Evolutionary conservation across 1,139 yeast species (phyloP).

Genomic region (Hemisphaericaspora lyxosophila): DNA sequence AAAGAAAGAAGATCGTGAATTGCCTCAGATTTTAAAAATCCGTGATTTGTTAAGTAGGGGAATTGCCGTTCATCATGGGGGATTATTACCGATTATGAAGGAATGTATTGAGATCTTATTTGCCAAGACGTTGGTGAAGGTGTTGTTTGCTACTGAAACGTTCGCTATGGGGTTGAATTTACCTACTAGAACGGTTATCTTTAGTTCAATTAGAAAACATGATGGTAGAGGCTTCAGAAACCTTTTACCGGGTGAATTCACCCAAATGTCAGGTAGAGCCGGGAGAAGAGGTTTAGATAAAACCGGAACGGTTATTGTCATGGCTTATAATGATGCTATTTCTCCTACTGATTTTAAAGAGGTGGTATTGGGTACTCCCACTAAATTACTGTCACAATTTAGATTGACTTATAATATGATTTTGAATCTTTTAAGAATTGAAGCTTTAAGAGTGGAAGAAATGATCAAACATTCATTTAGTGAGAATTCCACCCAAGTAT

Average conservation of each 20-base stretch:
- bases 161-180: conserved; percentile 97
- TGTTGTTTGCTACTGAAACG: conserved; percentile 94
- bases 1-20: conserved; percentile 86
- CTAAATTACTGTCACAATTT: conserved; percentile 87
- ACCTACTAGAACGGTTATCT: conserved; percentile 96
- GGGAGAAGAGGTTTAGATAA: conserved; percentile 96
- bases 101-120: conserved; percentile 93
- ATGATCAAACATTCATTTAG: conserved; percentile 95
- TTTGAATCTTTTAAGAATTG: conserved; percentile 83
- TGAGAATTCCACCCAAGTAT: conserved; percentile 83
- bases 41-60: conserved; percentile 86
- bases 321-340: conserved; percentile 77
- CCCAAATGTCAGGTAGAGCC: conserved; percentile 99
- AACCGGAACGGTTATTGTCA: conserved; percentile 93
- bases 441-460: conserved; percentile 92
- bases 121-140: conserved; percentile 82
- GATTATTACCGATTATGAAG: conserved; percentile 89
- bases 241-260: conserved; percentile 91
- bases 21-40: conserved; percentile 84
- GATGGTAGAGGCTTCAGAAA: conserved; percentile 84
- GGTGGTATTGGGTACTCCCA: conserved; percentile 83
- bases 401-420: conserved; percentile 95
- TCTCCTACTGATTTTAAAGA: conserved; percentile 65
- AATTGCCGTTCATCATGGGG: conserved; percentile 97
- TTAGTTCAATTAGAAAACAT: conserved; percentile 80